Evolutionary conservation across 2,329 filamentous ascomycete genomes (phyloP), one percentile per base, ranked within the genome.

Genomic region (Pseudopithomyces maydicus): DNA sequence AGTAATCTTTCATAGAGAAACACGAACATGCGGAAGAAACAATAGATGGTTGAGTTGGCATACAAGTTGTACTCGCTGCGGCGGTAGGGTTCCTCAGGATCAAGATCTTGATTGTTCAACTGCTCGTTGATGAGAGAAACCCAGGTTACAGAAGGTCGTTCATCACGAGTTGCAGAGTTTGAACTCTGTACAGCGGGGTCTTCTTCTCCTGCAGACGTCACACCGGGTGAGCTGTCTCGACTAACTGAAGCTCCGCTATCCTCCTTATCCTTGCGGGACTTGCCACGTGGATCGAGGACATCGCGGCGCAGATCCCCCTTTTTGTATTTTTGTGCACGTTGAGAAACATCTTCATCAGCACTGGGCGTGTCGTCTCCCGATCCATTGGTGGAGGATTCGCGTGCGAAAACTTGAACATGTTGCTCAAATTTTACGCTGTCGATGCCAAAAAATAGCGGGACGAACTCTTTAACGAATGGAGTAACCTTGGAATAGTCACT

Each of bases 21-120:
- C 71, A 97, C 88, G 74, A 99, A 95, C 59, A 97, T 88, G 65
- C 90, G 91, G 80, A 99, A 90, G 82, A 99, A 98, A 77, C 95
- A 93, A 73, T 92, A 97, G 57, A 99, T 89, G 3, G 90, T 91
- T 68, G 92, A 86, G 74, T 97, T 98, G 74, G 89, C 89, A 79
- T 96, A 99, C 73, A 98, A 87, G 72, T 94, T 94, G 80, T 92
- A 96, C 77, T 86, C 88, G 11, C 88, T 87, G 45, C 93, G 90
- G 64, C 84, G 84, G 77, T 95, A 96, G 56, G 90, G 88, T 50
- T 92, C 90, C 59, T 97, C 92, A 41, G 85, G 58, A 78, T 90
- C 81, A 84, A 94, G 67, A 85, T 85, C 77, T 83, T 87, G 70
- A 45, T 83, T 85, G 64, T 81, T 85, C 74, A 70, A 85, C 41